phyloP scores from a whole-genome alignment of 2,329 filamentous ascomycete genomes.

The Falciphora oryzae region DNA sequence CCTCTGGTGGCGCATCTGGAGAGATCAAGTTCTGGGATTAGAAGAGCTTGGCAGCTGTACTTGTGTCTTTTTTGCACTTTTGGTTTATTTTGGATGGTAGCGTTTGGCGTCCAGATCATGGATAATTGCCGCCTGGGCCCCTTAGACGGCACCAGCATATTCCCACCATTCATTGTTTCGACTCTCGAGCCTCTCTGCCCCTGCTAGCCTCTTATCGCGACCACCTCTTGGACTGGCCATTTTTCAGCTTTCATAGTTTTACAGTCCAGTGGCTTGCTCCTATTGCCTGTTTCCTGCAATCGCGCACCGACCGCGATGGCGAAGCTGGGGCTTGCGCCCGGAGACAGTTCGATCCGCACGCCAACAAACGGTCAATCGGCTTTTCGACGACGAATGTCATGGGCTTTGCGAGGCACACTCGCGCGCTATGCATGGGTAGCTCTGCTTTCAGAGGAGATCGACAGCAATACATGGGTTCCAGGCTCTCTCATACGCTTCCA shows the following conservation, averaged over 20 bases:
- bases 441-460: background rate
- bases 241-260: background rate
- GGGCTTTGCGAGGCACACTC: no score
- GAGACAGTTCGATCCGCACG: no score
- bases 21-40: slow-evolving; percentile 92
- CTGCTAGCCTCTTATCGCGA: background rate
- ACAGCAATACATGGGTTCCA: background rate
- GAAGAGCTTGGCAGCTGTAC: background rate
- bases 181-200: background rate
- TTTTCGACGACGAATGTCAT: no score
- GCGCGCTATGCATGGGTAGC: no score
- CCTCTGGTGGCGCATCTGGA: slow-evolving; percentile 83
- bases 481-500: background rate
- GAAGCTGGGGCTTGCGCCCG: background rate
- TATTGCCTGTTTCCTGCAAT: background rate
- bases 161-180: background rate
- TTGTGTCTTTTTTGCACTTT: background rate
- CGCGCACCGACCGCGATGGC: background rate
- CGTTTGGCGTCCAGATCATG: background rate
- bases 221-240: background rate
- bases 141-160: background rate
- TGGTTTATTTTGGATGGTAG: background rate
- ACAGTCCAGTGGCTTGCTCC: no score
- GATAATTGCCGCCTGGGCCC: background rate
- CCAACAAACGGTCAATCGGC: no score